Percentiles rank a stretch among this genome's conserved stretches.
Conservation (phyloP, 1,139 yeast species). For the Debaryomyces subglobosus region DNA sequence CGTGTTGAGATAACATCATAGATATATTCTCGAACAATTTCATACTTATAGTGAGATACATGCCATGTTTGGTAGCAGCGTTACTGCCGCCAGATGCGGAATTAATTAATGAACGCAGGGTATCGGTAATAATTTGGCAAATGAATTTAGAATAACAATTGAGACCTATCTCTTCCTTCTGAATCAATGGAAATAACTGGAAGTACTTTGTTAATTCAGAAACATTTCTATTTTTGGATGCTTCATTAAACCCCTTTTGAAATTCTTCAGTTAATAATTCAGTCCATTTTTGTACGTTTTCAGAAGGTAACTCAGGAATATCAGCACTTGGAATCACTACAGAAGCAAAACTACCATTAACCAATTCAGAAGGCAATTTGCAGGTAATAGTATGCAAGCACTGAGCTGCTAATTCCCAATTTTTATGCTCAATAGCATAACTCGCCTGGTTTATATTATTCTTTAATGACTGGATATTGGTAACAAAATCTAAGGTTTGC, state of each 20-base stretch:
- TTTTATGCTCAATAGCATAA: slow-evolving; percentile 64
- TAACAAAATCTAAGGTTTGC: slow-evolving; percentile 65
- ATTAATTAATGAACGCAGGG: slow-evolving; percentile 63
- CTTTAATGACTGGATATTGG: slow-evolving; percentile 63
- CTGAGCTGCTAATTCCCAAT: slow-evolving; percentile 75
- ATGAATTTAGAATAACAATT: slow-evolving; percentile 83
- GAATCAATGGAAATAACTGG: slow-evolving; percentile 85
- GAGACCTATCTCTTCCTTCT: slow-evolving; percentile 71
- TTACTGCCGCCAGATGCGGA: slow-evolving; percentile 39
- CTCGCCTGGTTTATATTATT: slow-evolving; percentile 67
- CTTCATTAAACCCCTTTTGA: slow-evolving; percentile 63
- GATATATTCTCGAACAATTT: slow-evolving; percentile 85
- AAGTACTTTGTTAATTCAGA: slow-evolving; percentile 75
- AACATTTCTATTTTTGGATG: slow-evolving; percentile 69
- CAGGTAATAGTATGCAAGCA: slow-evolving; percentile 58
- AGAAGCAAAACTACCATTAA: slow-evolving; percentile 72
- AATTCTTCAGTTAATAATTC: slow-evolving; percentile 60
- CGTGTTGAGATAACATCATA: slow-evolving; percentile 81
- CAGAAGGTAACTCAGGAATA: slow-evolving; percentile 79
- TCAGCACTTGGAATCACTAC: slow-evolving; percentile 89
- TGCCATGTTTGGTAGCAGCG: slow-evolving; percentile 41
- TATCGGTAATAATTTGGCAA: slow-evolving; percentile 80
- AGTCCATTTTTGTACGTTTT: slow-evolving; percentile 60
- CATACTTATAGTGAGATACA: slow-evolving; percentile 69
- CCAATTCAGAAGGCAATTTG: slow-evolving; percentile 54